phyloP scores from a whole-genome alignment of 176 grass and related monocot species.

The Saccharum officinarum region DNA sequence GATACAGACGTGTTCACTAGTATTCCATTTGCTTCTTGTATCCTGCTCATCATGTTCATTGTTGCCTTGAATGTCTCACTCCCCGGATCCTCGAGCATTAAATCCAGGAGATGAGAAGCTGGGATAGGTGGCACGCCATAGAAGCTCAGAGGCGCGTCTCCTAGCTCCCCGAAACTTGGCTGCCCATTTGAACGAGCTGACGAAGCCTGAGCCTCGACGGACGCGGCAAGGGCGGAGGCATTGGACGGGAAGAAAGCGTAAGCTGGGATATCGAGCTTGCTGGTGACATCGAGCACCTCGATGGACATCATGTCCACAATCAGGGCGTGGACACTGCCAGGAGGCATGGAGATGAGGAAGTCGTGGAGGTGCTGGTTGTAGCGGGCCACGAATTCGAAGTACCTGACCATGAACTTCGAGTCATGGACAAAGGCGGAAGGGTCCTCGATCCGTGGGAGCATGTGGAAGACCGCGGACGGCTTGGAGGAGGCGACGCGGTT shows the following conservation, averaged over 20 bases:
- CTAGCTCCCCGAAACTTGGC: constrained; percentile 17
- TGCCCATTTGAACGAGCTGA: not conserved
- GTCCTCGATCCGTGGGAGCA: too few relatives aligned
- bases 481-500: too few relatives aligned
- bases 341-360: constrained; percentile 37
- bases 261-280: constrained; percentile 34
- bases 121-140: constrained; percentile 38
- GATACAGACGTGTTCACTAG: constrained; percentile 25
- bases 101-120: not conserved
- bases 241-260: constrained; percentile 29
- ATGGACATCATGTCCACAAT: not conserved
- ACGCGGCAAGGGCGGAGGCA: constrained; percentile 17
- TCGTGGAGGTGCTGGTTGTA: constrained; percentile 23
- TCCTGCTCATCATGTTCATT: not conserved
- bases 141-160: constrained; percentile 31
- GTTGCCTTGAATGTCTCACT: not conserved
- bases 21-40: not conserved
- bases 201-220: constrained; percentile 18
- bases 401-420: not conserved
- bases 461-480: too few relatives aligned
- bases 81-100: not conserved
- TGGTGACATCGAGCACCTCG: constrained; percentile 6
- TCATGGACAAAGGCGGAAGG: not conserved
- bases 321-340: not conserved
- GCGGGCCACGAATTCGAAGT: not conserved